Percentiles rank a stretch among this genome's conserved stretches.
Evolutionary conservation across 495 filamentous ascomycete genomes (phyloP).

Genomic region (Hypomontagnella monticulosa): DNA sequence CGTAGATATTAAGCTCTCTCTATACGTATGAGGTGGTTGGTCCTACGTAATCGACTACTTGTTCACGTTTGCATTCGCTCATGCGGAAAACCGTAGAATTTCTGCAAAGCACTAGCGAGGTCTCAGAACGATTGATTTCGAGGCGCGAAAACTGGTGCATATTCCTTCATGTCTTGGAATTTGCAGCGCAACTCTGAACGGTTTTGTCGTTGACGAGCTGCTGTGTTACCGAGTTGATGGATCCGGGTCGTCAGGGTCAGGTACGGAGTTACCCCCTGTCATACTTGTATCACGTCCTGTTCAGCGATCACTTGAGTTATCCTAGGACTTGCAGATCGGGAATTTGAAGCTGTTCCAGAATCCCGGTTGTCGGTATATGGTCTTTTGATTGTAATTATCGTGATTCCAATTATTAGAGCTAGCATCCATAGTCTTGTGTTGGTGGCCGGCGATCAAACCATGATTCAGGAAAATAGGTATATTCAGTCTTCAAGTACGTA

Average conservation of each 20-base stretch:
- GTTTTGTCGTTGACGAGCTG: slow-evolving; percentile 36
- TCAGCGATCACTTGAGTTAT: slow-evolving; percentile 27
- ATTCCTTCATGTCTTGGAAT: slow-evolving; percentile 34
- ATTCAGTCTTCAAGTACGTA: no score
- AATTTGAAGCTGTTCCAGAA: slow-evolving; percentile 4
- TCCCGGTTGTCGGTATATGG: background rate
- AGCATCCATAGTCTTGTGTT: no score
- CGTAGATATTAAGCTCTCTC: no score
- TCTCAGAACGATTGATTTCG: slow-evolving; percentile 39
- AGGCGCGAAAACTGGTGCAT: slow-evolving; percentile 20
- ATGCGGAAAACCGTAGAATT: slow-evolving; percentile 36
- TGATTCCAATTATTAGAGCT: no score
- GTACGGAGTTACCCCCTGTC: slow-evolving; percentile 32
- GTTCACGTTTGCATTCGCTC: slow-evolving; percentile 40
- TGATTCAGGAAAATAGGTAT: no score
- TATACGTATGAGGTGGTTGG: background rate
- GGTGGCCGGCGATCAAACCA: no score
- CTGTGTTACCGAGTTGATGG: slow-evolving; percentile 22
- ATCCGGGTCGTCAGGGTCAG: slow-evolving; percentile 19
- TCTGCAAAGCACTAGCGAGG: slow-evolving; percentile 9
- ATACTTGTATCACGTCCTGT: background rate
- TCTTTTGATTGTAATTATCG: background rate
- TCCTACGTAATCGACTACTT: slow-evolving; percentile 14
- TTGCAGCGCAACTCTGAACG: slow-evolving; percentile 34
- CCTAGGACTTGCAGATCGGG: slow-evolving; percentile 28